These are phyloP conservation scores for Boletales sp. DNA, from an alignment of 768 basidiomycete genomes.

Conservation along the genomic window DNA sequence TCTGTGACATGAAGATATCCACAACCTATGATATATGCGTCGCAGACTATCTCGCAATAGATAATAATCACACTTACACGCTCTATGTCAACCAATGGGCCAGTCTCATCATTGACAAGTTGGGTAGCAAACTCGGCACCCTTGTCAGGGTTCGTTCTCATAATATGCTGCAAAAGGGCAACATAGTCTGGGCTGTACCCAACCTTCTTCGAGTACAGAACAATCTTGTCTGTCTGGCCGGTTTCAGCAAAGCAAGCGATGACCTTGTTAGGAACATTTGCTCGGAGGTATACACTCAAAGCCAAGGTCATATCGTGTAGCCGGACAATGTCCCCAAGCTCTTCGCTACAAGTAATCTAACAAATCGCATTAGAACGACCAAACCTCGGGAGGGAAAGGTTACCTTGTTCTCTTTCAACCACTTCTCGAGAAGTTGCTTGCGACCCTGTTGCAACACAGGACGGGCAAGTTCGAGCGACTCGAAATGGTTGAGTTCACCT, in stretches of 20 bases:
- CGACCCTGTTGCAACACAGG: conserved; percentile 95
- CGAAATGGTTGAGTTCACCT: conserved; percentile 94
- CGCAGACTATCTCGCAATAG: neutral
- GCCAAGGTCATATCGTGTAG: conserved; percentile 95
- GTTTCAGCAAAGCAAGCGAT: conserved; percentile 99
- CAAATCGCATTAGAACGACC: conserved; percentile 9
- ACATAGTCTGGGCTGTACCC: conserved; percentile 92
- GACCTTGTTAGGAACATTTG: conserved; percentile 98
- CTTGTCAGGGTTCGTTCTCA: conserved; percentile 95
- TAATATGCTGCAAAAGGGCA: conserved; percentile 89
- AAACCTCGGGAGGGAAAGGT: conserved; percentile 4
- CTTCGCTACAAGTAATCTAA: conserved; percentile 96
- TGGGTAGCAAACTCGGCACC: conserved; percentile 97
- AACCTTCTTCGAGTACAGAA: conserved; percentile 96
- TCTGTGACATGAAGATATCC: conserved; percentile 99
- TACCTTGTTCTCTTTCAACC: conserved; percentile 99
- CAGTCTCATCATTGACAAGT: conserved; percentile 89
- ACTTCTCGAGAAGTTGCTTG: conserved; percentile 96
- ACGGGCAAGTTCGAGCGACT: conserved; percentile 92
- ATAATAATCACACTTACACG: conserved; percentile 46
- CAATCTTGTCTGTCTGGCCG: conserved; percentile 97
- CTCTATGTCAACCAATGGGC: conserved; percentile 91
- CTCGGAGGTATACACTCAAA: conserved; percentile 94
- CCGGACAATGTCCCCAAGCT: conserved; percentile 95
- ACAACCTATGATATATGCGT: conserved; percentile 58